A percentile compares a stretch with the other conserved stretches of the same genome.
Conservation (phyloP, 345 rosid genomes). For the Crucihimalaya himalaica region DNA sequence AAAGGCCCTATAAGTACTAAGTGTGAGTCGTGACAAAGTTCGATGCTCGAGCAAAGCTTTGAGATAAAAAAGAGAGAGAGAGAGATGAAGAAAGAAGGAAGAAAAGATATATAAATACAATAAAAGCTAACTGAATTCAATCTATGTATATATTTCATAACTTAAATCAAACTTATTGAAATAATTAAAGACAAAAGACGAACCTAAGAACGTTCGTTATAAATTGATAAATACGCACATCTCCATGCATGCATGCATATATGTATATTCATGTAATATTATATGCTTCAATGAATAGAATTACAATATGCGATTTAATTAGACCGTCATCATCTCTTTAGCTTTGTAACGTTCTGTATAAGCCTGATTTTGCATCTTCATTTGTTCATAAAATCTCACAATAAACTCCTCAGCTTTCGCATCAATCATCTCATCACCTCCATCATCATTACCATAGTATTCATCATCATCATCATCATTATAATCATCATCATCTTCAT, state of each 20-base stretch:
- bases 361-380: conserved; percentile 50
- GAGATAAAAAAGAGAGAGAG: too few species aligned
- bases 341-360: conserved; percentile 32
- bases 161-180: background rate
- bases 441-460: conserved; percentile 19
- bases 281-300: background rate
- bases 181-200: background rate
- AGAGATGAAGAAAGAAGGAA: too few species aligned
- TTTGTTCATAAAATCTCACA: conserved; percentile 58
- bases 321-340: conserved; percentile 12
- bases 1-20: too few species aligned
- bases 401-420: conserved; percentile 76
- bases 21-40: too few species aligned
- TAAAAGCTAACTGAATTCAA: background rate
- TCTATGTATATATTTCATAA: background rate
- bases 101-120: too few species aligned
- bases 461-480: conserved; percentile 22
- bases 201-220: background rate
- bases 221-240: background rate
- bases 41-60: too few species aligned
- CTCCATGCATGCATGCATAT: conserved; percentile 14
- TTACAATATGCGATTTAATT: background rate
- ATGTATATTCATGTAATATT: background rate
- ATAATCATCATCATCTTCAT: conserved; percentile 25
- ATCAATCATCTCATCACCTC: conserved; percentile 72